Evolutionary conservation across 257 asterid genomes (phyloP).

Genomic region (Primulina tabacum): DNA sequence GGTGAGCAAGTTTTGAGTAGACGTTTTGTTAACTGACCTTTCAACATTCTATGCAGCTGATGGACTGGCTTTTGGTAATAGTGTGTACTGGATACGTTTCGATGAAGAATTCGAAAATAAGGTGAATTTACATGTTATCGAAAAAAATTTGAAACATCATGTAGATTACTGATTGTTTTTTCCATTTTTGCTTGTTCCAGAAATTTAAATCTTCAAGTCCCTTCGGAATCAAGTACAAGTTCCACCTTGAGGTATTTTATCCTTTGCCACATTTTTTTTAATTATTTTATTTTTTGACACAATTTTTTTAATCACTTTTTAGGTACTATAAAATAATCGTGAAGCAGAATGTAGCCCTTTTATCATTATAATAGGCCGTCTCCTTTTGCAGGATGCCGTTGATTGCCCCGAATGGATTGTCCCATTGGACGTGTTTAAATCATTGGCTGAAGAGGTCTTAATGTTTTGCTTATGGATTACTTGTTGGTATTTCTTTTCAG

Average conservation of each 20-base stretch:
- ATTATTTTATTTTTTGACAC: background rate
- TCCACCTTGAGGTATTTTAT: constrained; percentile 76
- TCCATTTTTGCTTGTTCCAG: constrained; percentile 40
- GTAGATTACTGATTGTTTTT: constrained; percentile 2
- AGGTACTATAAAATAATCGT: background rate
- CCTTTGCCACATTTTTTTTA: background rate
- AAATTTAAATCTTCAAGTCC: constrained; percentile 84
- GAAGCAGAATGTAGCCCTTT: background rate
- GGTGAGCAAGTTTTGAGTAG: background rate
- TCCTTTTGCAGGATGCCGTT: constrained; percentile 79
- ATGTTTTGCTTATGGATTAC: constrained; percentile 10
- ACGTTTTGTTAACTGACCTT: background rate
- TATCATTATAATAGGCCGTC: background rate
- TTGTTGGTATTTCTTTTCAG: background rate
- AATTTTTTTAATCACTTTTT: background rate
- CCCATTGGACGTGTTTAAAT: constrained; percentile 80
- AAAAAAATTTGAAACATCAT: background rate
- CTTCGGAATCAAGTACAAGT: constrained; percentile 87
- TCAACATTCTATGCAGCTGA: constrained; percentile 60
- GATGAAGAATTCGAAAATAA: constrained; percentile 71
- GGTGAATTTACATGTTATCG: constrained; percentile 37
- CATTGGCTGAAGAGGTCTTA: constrained; percentile 89
- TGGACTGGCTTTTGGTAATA: constrained; percentile 82
- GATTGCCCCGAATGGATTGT: constrained; percentile 99
- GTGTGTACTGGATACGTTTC: constrained; percentile 82